Evolutionary conservation across 1,139 yeast species (phyloP), one percentile per base, ranked within the genome.

Genomic region (Yamadazyma friedrichii): DNA sequence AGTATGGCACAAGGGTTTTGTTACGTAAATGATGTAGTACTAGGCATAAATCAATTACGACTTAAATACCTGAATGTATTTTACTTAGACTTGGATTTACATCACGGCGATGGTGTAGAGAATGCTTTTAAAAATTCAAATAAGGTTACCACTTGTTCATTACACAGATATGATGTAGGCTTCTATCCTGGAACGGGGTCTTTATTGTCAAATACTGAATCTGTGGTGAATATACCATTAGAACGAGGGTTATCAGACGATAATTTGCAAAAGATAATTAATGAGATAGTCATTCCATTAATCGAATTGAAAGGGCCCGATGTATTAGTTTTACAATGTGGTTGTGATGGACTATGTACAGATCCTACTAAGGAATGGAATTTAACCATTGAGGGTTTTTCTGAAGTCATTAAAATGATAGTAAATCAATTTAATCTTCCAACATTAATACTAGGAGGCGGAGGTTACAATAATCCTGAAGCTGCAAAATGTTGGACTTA

Each of bases 41-140:
- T 85, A 15, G 74, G 80, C 0, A 80, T 85, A 3, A 59, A 58
- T 36, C 36, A 46, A 2, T 60, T 85, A 9, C 60, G 89, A 25
- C 65, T 65, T 12, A 56, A 59, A 9, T 78, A 64, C 51, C 62
- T 67, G n/a, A 70, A 60, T 29, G 69, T 86, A 0, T 65, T 82
- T 50, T 86, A 85, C 53, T 58, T 86, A 3, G 95, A 86, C 56
- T 59, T 85, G 9, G 95, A 86, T 58, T 56, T 86, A 11, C 94
- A 85, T 54, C 91, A 84, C 56, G 91, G 93, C 0, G 91, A 85
- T 56, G 95, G 89, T 0, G 93, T 85, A 1, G 86, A 83, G 42
- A 62, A 67, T 1, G 88, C 88, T 0, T 85, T 83, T 59, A 65
- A 67, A 43, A 70, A 64, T 47, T 76, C 86, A 0, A 66, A 69